Evolutionary conservation across 2,329 filamentous ascomycete genomes (phyloP).

Genomic region (Pseudogymnoascus sp.): DNA sequence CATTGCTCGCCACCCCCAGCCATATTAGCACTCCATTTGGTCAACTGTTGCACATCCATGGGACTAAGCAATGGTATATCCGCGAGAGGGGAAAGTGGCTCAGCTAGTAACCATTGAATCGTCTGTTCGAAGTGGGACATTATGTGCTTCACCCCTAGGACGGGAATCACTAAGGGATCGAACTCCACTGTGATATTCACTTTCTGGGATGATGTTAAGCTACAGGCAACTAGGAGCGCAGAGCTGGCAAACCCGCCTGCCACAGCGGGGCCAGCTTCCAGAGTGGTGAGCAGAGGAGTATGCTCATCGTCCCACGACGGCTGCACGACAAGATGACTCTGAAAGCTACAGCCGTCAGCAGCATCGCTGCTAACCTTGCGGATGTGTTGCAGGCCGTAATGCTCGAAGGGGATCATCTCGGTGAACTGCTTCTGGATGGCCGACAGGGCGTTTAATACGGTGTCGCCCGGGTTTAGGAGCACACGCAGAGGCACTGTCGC

Average conservation of each 20-base stretch:
- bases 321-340: slow-evolving; percentile 16
- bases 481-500: slow-evolving; percentile 35
- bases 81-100: background rate
- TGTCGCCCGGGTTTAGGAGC: slow-evolving; percentile 23
- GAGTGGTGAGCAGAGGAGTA: background rate
- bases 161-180: background rate
- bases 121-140: background rate
- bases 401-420: slow-evolving; percentile 33
- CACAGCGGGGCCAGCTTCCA: background rate
- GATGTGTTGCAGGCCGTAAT: slow-evolving; percentile 14
- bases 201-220: background rate
- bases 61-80: background rate
- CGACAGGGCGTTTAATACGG: slow-evolving; percentile 34
- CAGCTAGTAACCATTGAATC: background rate
- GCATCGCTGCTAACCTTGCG: background rate
- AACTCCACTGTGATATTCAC: background rate
- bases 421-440: slow-evolving; percentile 37
- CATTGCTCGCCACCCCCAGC: background rate
- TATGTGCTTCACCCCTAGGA: background rate
- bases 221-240: background rate
- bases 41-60: background rate
- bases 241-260: background rate
- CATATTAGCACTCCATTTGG: background rate
- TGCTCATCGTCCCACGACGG: slow-evolving; percentile 5
- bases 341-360: slow-evolving; percentile 13